These are phyloP conservation scores for Kluyveromyces aestuarii DNA, from an alignment of 805 yeast genomes.

Conservation along the genomic window DNA sequence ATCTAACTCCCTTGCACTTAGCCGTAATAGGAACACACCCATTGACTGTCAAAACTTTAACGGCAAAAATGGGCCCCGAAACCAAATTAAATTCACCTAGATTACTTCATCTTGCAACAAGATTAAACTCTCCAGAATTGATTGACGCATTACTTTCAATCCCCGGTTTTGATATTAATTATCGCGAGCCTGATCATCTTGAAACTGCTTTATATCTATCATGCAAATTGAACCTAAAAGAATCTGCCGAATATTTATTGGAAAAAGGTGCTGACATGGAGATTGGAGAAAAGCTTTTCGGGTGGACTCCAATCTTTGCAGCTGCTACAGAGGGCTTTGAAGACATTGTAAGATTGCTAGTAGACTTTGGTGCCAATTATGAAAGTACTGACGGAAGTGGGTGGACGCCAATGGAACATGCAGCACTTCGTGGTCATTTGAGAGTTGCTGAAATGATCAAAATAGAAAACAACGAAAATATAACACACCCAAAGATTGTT, in stretches of 20 bases:
- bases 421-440: slow-evolving; percentile 81
- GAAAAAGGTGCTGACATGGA: slow-evolving; percentile 62
- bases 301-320: slow-evolving; percentile 90
- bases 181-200: slow-evolving; percentile 44
- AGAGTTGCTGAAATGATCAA: slow-evolving; percentile 53
- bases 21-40: slow-evolving; percentile 82
- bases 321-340: slow-evolving; percentile 80
- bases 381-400: slow-evolving; percentile 71
- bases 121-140: slow-evolving; percentile 52
- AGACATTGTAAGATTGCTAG: slow-evolving; percentile 47
- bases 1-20: slow-evolving; percentile 71
- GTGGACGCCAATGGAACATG: slow-evolving; percentile 98
- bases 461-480: slow-evolving; percentile 13
- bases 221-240: slow-evolving; percentile 48
- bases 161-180: slow-evolving; percentile 57
- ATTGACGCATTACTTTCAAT: slow-evolving; percentile 42
- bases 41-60: slow-evolving; percentile 52
- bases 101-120: slow-evolving; percentile 48
- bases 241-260: slow-evolving; percentile 47
- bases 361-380: slow-evolving; percentile 44
- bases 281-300: slow-evolving; percentile 65
- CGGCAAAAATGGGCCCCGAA: slow-evolving; percentile 35
- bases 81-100: slow-evolving; percentile 41
- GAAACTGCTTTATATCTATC: slow-evolving; percentile 86
- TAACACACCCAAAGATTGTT: slow-evolving; percentile 15